Base-by-base conservation (phyloP, 805 yeast species). In the Ogataea degrootiae region DNA sequence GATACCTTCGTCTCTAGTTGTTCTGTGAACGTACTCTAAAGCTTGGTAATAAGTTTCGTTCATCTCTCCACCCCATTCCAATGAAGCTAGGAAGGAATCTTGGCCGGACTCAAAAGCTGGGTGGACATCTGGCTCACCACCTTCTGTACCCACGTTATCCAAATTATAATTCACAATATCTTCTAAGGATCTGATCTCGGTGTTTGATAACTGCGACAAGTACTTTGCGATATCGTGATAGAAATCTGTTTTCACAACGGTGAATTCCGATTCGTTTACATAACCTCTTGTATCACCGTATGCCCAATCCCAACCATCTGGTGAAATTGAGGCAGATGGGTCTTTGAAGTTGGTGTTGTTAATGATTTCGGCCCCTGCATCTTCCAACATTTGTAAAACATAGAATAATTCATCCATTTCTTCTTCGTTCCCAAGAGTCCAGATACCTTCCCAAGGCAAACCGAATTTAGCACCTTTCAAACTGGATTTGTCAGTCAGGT, bases 261-360 rank as follows among this genome's bases (percentile, higher is more conserved):
- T 61, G 43, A 57, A 62, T 50, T 62, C 65, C 37, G 63, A 59
- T 49, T 62, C 62, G 44, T 62, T 61, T 2, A 47, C 53, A n/a
- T 6, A 45, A 29, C 52, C 52, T 42, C 42, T 39, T 3, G 41
- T 37, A 3, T 54, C 37, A 37, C 66, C 67, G 35, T 57, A 52
- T 17, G 51, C 60, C 67, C 67, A 62, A 44, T 62, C 49, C 67
- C 67, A 61, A 14, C 67, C 67, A 34, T 58, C 53, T 34, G 51
- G 44, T 2, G 65, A 61, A 43, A 62, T 57, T 11, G 60, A 63
- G 37, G 60, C 62, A 17, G 51, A 50, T 11, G 52, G 52, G 39
- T 59, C 51, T 15, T 51, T 55, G 39, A 61, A 62, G 38, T 62
- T 48, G 9, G 66, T 62, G 48, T 59, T 62, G 49, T 61, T 61